Conservation (phyloP, 257 asterid species). For the Verbena officinalis region DNA sequence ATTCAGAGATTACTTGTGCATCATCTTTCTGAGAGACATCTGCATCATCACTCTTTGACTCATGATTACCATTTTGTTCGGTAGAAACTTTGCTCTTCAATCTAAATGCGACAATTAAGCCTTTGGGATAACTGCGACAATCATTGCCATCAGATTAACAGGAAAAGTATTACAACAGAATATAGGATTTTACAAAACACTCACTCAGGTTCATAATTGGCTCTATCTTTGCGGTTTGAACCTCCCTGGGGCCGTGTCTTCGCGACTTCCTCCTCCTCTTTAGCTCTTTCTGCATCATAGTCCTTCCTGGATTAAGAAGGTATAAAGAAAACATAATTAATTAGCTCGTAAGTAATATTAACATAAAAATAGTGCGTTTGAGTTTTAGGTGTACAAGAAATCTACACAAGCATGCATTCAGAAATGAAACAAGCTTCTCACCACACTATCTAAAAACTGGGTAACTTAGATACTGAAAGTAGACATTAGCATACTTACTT, state of each 20-base stretch:
- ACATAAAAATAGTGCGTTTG: neutral
- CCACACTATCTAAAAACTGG: neutral
- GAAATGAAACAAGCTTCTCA: neutral
- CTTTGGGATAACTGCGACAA: conserved; percentile 81
- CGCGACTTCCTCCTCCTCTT: conserved; percentile 61
- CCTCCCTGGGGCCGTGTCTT: conserved; percentile 46
- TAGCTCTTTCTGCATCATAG: conserved; percentile 73
- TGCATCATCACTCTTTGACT: conserved; percentile 32
- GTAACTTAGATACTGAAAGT: neutral
- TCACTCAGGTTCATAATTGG: conserved; percentile 60
- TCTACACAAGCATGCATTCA: neutral
- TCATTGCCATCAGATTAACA: conserved; percentile 10
- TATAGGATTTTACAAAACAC: conserved; percentile 28
- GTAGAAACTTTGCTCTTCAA: conserved; percentile 59
- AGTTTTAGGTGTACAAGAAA: neutral
- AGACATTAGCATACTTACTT: conserved; percentile 53
- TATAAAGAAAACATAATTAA: conserved; percentile 21
- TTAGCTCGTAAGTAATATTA: neutral
- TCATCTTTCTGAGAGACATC: conserved; percentile 44
- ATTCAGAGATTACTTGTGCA: conserved; percentile 34
- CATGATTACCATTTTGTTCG: conserved; percentile 45
- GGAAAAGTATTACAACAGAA: conserved; percentile 10
- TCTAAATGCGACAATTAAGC: conserved; percentile 78
- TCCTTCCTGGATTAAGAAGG: conserved; percentile 56
- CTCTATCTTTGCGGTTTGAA: conserved; percentile 54